Conservation (phyloP, 148 eudicot genomes). For the Arbutus unedo region DNA sequence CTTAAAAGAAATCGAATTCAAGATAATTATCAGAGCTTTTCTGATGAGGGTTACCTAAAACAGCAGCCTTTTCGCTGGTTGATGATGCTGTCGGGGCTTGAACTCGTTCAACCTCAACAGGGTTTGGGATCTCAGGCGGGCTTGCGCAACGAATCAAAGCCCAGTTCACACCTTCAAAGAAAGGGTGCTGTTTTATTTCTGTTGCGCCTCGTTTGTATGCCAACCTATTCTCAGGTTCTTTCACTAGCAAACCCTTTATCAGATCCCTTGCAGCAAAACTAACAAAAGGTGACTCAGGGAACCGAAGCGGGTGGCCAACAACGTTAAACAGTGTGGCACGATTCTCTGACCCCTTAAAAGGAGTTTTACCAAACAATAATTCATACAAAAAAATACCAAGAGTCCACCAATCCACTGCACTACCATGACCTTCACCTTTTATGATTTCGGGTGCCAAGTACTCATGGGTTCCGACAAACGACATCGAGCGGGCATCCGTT, state of each 20-base stretch:
- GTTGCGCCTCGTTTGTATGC: conserved; percentile 91
- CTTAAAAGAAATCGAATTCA: not conserved
- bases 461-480: conserved; percentile 94
- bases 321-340: conserved; percentile 85
- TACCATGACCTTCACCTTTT: conserved; percentile 93
- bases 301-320: conserved; percentile 78
- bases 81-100: conserved; percentile 38
- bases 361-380: conserved; percentile 82
- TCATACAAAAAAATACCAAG: conserved; percentile 85
- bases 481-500: conserved; percentile 85
- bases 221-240: conserved; percentile 86
- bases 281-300: conserved; percentile 77
- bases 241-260: conserved; percentile 79
- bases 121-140: conserved; percentile 84
- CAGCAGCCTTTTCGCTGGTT: conserved; percentile 46
- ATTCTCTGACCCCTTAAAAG: conserved; percentile 87
- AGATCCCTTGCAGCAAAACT: conserved; percentile 88
- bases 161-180: conserved; percentile 97
- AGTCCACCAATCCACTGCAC: conserved; percentile 99
- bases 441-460: conserved; percentile 93
- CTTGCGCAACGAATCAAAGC: conserved; percentile 89
- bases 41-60: conserved; percentile 31
- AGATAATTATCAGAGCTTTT: conserved; percentile 65
- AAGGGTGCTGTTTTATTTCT: conserved; percentile 91
- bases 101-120: conserved; percentile 59